phyloP scores from a whole-genome alignment of 768 basidiomycete genomes.

The Amanita molliuscula region DNA sequence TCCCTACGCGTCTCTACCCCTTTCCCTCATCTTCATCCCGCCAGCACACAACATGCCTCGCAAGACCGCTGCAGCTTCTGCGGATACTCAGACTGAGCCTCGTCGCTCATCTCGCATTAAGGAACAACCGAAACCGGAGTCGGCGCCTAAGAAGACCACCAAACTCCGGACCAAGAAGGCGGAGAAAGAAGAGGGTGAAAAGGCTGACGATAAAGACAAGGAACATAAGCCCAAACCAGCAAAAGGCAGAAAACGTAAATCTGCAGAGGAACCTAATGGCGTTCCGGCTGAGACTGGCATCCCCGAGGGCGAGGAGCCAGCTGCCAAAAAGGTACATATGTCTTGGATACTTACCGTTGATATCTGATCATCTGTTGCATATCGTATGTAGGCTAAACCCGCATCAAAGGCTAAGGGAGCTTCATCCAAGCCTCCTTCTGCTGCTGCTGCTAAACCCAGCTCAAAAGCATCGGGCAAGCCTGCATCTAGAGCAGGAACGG shows the following conservation, averaged over 20 bases:
- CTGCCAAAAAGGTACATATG: constrained; percentile 60
- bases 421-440: constrained; percentile 14
- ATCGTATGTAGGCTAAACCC: constrained; percentile 31
- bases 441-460: constrained; percentile 25
- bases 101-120: constrained; percentile 73
- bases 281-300: constrained; percentile 20
- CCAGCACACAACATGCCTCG: constrained; percentile 45
- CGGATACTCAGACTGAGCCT: constrained; percentile 34
- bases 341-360: constrained; percentile 10
- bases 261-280: constrained; percentile 28
- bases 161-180: constrained; percentile 55
- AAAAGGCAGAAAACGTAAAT: constrained; percentile 35
- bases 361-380: constrained; percentile 7
- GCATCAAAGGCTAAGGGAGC: constrained; percentile 26
- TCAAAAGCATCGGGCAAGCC: constrained; percentile 32
- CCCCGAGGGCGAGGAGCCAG: constrained; percentile 25
- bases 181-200: constrained; percentile 22
- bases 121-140: constrained; percentile 49
- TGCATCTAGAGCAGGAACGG: constrained; percentile 24
- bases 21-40: constrained; percentile 12
- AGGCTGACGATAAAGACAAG: constrained; percentile 25
- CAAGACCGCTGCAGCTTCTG: constrained; percentile 43
- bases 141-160: constrained; percentile 45
- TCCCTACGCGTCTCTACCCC: constrained; percentile 15
- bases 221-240: constrained; percentile 48